phyloP scores from a whole-genome alignment of 2,329 filamentous ascomycete genomes.

The Ceratocystis albifundus region DNA sequence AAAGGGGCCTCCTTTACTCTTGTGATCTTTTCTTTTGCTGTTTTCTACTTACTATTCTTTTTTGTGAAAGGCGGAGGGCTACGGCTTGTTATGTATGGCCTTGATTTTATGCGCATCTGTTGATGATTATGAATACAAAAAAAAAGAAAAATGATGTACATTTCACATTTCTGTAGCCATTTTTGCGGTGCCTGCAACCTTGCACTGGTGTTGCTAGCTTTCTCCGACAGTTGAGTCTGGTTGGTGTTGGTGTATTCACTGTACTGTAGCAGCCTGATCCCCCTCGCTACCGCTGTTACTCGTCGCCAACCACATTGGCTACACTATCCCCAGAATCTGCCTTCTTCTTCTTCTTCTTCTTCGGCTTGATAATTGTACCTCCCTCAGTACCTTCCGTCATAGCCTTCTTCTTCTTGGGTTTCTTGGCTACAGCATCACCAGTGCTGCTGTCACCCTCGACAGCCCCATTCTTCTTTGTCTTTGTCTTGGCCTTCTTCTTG shows the following conservation, averaged over 20 bases:
- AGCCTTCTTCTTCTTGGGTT: conserved; percentile 24
- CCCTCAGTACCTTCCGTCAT: conserved; percentile 14
- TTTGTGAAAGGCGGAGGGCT: conserved; percentile 7
- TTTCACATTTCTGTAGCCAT: not conserved
- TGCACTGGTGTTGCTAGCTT: no score
- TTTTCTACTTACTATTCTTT: conserved; percentile 20
- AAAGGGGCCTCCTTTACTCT: conserved; percentile 32
- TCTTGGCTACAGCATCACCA: conserved; percentile 10
- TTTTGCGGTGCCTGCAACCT: no score
- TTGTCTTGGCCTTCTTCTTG: conserved; percentile 40
- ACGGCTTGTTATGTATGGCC: conserved; percentile 1
- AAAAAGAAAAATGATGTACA: not conserved
- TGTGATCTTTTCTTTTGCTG: conserved; percentile 11
- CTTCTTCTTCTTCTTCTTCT: conserved; percentile 41
- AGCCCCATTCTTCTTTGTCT: conserved; percentile 25
- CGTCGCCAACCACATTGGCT: not conserved
- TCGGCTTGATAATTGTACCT: conserved; percentile 31
- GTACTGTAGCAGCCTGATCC: not conserved
- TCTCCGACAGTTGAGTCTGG: no score
- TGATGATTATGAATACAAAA: conserved; percentile 14
- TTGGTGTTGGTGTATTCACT: not conserved
- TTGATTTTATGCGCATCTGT: conserved; percentile 13
- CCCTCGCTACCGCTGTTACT: not conserved
- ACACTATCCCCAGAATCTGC: not conserved
- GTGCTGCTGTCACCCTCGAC: not conserved